Evolutionary conservation across 768 basidiomycete species (phyloP).

Genomic region (Hortiboletus campestris): DNA sequence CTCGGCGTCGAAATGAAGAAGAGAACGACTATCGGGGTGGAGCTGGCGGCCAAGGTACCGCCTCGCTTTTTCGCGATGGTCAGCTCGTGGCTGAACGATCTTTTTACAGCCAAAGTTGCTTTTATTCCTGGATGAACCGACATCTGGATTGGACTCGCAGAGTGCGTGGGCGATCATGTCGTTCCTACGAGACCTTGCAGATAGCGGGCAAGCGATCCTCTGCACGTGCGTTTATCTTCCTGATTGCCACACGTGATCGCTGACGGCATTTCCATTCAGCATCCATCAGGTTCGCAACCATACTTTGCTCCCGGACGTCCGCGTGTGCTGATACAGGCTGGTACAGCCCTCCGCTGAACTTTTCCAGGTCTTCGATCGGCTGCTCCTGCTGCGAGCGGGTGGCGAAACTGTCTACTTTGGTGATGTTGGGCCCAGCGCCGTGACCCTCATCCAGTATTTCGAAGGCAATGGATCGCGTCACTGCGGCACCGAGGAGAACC

Average conservation of each 20-base stretch:
- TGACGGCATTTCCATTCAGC: slow-evolving; percentile 18
- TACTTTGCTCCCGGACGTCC: too few relatives aligned
- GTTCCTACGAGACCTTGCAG: slow-evolving; percentile 73
- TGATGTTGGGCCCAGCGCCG: slow-evolving; percentile 63
- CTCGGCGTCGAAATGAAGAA: slow-evolving; percentile 73
- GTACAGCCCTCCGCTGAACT: slow-evolving; percentile 73
- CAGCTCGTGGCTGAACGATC: background rate
- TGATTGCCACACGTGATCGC: background rate
- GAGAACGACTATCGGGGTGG: slow-evolving; percentile 83
- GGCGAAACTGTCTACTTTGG: slow-evolving; percentile 69
- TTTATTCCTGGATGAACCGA: slow-evolving; percentile 88
- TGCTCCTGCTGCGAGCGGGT: slow-evolving; percentile 75
- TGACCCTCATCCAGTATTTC: slow-evolving; percentile 73
- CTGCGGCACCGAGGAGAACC: slow-evolving; percentile 71
- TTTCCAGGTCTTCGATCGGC: slow-evolving; percentile 77
- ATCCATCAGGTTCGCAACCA: slow-evolving; percentile 38
- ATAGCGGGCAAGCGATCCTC: slow-evolving; percentile 84
- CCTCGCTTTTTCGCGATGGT: too few relatives aligned
- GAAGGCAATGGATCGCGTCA: slow-evolving; percentile 60
- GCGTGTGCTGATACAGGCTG: slow-evolving; percentile 8
- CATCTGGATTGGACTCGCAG: slow-evolving; percentile 84
- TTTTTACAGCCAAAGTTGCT: slow-evolving; percentile 62
- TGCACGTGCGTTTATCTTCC: slow-evolving; percentile 61
- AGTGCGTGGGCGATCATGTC: slow-evolving; percentile 80
- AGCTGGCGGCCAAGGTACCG: slow-evolving; percentile 70